Evolutionary conservation across 495 filamentous ascomycete genomes (phyloP), one percentile per base, ranked within the genome.

Genomic region (Clavariopsis aquatica): DNA sequence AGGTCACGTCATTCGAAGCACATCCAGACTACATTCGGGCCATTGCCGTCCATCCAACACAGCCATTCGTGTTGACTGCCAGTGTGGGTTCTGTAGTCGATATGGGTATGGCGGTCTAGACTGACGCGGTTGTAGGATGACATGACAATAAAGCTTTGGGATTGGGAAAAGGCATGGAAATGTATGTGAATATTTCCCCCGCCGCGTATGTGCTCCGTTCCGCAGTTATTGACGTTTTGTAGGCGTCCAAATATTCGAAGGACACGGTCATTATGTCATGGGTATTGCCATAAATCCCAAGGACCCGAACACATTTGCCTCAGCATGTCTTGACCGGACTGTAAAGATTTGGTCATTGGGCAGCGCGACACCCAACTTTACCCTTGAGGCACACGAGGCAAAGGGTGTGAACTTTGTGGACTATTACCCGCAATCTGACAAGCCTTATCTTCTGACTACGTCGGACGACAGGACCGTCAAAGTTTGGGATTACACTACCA

Each of bases 251-350:
- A 88, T 96, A 45, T 99, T 96, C 71, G 94, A 99, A 74, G 94
- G 94, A n/a, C 96, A 99, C 72, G 89, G 87, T 71, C 92, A 96
- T 78, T 96, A 92, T 81, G 94, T 98, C 43, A 98, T 98, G 95
- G 92, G 92, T n/a, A 83, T 99, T 65, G 87, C 95, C n/a, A 96
- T 99, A 75, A 98, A 99, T 77, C 94, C 94, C 17, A 99, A 98
- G 76, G 94, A 98, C 69, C 97, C 95, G 22, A 99, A 99, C 74
- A 93, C 94, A 19, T 98, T 98, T 74, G 94, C 94, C 29, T 95
- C 91, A 2, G 95, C 94, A 10, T 99, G 94, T 83, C 78, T 99
- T 72, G 94, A 98, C 75, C 84, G 94, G 62, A 96, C 92, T 2
- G 93, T 98, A 62, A 98, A 98, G 83, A 96, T 98, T 73, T 98